phyloP scores from a whole-genome alignment of 306 rosid genomes.

The Cucumis sativus region Cucumber_9930_V3 NC_026659.2:10015501-10016000 shows the following conservation, averaged over 20 bases:
- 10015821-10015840: not conserved
- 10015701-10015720: constrained; percentile 17
- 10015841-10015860: not conserved
- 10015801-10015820: not conserved
- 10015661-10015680: constrained; percentile 14
- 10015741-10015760: not conserved
- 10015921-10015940: constrained; percentile 18
- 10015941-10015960: constrained; percentile 10
- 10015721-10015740: constrained; percentile 28
- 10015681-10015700: constrained; percentile 21
- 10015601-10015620: constrained; percentile 1
- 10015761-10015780: not conserved
- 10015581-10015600: not conserved
- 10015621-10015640: constrained; percentile 19
- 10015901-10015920: constrained; percentile 24
- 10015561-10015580: constrained; percentile 5
- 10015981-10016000: constrained; percentile 14
- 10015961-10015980: constrained; percentile 17
- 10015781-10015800: not conserved
- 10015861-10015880: not conserved
- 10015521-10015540: constrained; percentile 19
- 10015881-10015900: not conserved
- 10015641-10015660: constrained; percentile 9
- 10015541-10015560: constrained; percentile 10
- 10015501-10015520: constrained; percentile 17